phyloP scores from a whole-genome alignment of 345 rosid species.

The Populus alba region DNA sequence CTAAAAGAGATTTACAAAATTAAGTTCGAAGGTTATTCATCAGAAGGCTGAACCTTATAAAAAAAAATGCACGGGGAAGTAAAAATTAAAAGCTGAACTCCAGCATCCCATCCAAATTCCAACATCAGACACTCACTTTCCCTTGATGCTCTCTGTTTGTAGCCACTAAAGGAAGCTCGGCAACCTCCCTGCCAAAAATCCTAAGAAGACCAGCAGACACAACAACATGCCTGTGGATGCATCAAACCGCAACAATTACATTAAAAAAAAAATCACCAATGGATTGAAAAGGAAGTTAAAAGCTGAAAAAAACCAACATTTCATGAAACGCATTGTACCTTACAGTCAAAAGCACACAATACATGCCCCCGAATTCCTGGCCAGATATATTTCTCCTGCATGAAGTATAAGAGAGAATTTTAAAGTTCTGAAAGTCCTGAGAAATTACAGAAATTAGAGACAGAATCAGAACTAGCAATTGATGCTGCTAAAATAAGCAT shows the following conservation, averaged over 20 bases:
- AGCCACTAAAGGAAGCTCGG: slow-evolving; percentile 97
- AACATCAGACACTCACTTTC: slow-evolving; percentile 48
- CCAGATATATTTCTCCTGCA: slow-evolving; percentile 95
- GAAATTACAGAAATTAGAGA: not conserved
- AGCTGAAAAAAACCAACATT: not conserved
- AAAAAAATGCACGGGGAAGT: not conserved
- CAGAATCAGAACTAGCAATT: not conserved
- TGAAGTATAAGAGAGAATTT: no score
- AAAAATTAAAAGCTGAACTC: not conserved
- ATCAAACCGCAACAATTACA: not conserved
- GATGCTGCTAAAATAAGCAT: no score
- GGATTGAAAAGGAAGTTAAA: not conserved
- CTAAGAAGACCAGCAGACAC: slow-evolving; percentile 96
- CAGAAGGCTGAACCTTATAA: not conserved
- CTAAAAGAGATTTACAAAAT: slow-evolving; percentile 35
- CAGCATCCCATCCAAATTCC: not conserved
- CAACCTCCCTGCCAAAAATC: slow-evolving; percentile 83
- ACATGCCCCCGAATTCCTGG: slow-evolving; percentile 94
- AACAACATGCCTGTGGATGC: slow-evolving; percentile 63
- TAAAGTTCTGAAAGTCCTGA: not conserved
- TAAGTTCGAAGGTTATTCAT: not conserved
- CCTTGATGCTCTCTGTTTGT: slow-evolving; percentile 88
- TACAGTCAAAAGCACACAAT: slow-evolving; percentile 67
- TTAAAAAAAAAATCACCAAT: not conserved
- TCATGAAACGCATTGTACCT: slow-evolving; percentile 45